These are phyloP conservation scores for Priceomyces medius DNA, from an alignment of 805 yeast species.

Conservation along the genomic window DNA sequence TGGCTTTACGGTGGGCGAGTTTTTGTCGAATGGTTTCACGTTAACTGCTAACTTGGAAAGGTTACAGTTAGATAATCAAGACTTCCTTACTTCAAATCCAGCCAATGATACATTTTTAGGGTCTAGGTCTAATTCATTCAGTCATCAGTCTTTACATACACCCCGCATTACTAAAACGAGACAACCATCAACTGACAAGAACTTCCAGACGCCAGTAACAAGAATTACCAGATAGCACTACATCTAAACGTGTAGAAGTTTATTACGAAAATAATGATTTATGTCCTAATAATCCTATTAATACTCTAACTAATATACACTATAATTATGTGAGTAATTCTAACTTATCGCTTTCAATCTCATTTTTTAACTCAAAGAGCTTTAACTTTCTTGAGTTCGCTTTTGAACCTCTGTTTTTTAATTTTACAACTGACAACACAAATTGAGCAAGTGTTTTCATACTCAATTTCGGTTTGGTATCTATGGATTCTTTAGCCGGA, in stretches of 20 bases:
- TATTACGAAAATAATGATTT: neutral
- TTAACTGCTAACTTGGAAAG: constrained; percentile 12
- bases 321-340: constrained; percentile 8
- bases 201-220: constrained; percentile 42
- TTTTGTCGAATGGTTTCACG: constrained; percentile 32
- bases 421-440: constrained; percentile 36
- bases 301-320: neutral
- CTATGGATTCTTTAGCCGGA: constrained; percentile 20
- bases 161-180: constrained; percentile 39
- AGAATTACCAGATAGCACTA: constrained; percentile 25
- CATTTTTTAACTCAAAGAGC: constrained; percentile 27
- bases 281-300: neutral
- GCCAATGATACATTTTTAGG: constrained; percentile 17
- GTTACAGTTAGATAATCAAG: constrained; percentile 6
- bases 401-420: constrained; percentile 29
- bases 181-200: constrained; percentile 38
- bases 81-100: neutral
- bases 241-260: neutral
- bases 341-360: constrained; percentile 29
- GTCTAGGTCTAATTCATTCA: constrained; percentile 7
- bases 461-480: constrained; percentile 17
- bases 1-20: constrained; percentile 29
- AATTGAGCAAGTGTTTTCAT: constrained; percentile 35
- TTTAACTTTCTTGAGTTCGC: constrained; percentile 24
- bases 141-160: constrained; percentile 26